Base-by-base conservation (phyloP, 306 rosid species). In the Quercus glauca region DNA sequence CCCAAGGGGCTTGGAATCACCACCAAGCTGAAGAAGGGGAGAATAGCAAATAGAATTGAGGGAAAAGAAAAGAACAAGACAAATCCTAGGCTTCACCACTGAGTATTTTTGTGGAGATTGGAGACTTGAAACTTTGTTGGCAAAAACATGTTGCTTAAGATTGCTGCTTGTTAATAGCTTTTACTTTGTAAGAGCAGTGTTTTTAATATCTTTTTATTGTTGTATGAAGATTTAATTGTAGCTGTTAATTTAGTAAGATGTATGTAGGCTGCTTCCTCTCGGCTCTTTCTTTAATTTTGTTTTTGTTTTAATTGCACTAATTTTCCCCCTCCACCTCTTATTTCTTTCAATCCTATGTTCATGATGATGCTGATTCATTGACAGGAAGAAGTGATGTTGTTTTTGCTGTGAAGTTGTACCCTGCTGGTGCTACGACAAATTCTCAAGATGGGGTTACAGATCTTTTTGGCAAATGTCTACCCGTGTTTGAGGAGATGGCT, bases 371-470 rank as follows among this genome's bases (percentile, higher is more conserved):
- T 76, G 64, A 64, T 78, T 82, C 21, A 13, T 73, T 83, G 67
- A 69, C 86, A 94, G 97, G 84, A 86, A 85, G 61, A 87, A 94
- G 97, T 86, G 94, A 94, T 74, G 77, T 78, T 74, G 86, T 92
- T 59, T 89, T 70, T 87, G 97, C 91, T 80, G 94, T 94, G 78
- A 94, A 94, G 83, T 78, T 94, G 86, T 94, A 94, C 81, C 98
- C 97, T 81, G 97, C 97, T 78, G 98, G 97, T 80, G 97, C 98
- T 14, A 92, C 98, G 3, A 94, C 98, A 51, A 92, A 94, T 78
- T 92, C 97, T 81, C 97, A 92, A 84, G 93, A 94, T 84, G 98
- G 98, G 51, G 97, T 94, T 37, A 92, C 94, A 13, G 93, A 92
- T 91, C 88, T 89, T 57, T 88, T 91, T 55, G 92, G 97, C 43